These are phyloP conservation scores for Tanozyma kutaoensis DNA, from an alignment of 805 yeast genomes.

Conservation along the genomic window DNA sequence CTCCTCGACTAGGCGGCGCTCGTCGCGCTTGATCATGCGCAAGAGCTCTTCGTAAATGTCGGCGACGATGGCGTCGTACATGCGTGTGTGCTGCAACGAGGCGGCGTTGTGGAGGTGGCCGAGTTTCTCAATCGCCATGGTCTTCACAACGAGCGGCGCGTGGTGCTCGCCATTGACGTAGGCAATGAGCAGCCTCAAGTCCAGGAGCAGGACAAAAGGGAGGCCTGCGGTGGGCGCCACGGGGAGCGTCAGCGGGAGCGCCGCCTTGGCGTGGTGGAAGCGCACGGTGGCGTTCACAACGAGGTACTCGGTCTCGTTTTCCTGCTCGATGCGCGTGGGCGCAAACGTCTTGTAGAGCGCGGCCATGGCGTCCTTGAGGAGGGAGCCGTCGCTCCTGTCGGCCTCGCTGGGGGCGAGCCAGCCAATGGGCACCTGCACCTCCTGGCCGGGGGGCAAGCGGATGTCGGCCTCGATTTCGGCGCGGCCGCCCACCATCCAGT, in stretches of 20 bases:
- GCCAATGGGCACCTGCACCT: too few relatives aligned
- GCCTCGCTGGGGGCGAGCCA: slow-evolving; percentile 13
- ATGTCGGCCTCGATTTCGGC: slow-evolving; percentile 56
- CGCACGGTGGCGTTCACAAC: slow-evolving; percentile 55
- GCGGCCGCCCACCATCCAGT: slow-evolving; percentile 63
- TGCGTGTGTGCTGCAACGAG: slow-evolving; percentile 27
- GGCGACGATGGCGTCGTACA: slow-evolving; percentile 38
- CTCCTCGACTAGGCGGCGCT: slow-evolving; percentile 27
- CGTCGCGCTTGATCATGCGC: slow-evolving; percentile 42
- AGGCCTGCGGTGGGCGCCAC: slow-evolving; percentile 35
- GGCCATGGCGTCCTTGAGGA: slow-evolving; percentile 25
- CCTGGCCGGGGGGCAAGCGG: slow-evolving; percentile 56
- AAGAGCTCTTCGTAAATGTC: slow-evolving; percentile 46
- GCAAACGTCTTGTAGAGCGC: slow-evolving; percentile 29
- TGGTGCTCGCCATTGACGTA: slow-evolving; percentile 33
- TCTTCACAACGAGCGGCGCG: slow-evolving; percentile 20
- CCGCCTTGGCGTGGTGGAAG: slow-evolving; percentile 49
- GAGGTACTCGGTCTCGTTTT: slow-evolving; percentile 30
- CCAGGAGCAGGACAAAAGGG: slow-evolving; percentile 44
- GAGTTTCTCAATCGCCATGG: slow-evolving; percentile 25
- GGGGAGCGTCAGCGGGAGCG: slow-evolving; percentile 34
- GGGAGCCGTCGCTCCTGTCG: slow-evolving; percentile 8
- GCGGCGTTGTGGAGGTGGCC: slow-evolving; percentile 23
- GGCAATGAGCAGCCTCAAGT: slow-evolving; percentile 46
- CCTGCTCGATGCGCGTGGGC: slow-evolving; percentile 4